These are phyloP conservation scores for Leishmania turanica DNA, from an alignment of 208 protist species.

Conservation along the genomic window DNA sequence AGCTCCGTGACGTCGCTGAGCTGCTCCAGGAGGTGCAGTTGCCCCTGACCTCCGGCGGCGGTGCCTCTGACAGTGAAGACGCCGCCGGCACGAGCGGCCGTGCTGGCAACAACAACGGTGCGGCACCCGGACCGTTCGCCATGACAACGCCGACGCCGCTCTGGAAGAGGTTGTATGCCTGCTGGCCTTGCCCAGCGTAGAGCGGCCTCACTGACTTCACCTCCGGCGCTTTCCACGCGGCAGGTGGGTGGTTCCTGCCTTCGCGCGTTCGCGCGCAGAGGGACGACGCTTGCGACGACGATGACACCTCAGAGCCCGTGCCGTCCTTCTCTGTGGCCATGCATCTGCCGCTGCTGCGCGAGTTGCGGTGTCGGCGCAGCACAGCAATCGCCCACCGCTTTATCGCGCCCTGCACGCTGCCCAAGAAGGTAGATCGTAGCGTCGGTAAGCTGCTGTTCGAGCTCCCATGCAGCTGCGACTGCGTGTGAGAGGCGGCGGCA, in stretches of 20 bases:
- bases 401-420: neutral
- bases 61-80: neutral
- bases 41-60: neutral
- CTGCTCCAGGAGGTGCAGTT: neutral
- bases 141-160: neutral
- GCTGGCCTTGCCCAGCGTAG: conserved; percentile 8
- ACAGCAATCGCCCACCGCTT: neutral
- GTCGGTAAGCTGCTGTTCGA: neutral
- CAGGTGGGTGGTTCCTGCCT: neutral
- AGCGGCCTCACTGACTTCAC: neutral
- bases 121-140: neutral
- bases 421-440: neutral
- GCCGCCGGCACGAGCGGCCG: neutral
- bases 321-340: neutral
- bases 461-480: neutral
- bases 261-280: neutral
- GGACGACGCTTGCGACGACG: neutral
- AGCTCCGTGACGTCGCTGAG: neutral
- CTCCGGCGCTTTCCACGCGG: neutral
- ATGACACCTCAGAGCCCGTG: neutral
- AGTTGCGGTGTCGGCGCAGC: neutral
- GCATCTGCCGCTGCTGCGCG: neutral
- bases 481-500: neutral
- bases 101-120: neutral
- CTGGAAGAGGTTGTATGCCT: neutral